A percentile compares a stretch with the other conserved stretches of the same genome.
Evolutionary conservation across 2,329 filamentous ascomycete genomes (phyloP).

Genomic region (Penicillium sclerotigenum): DNA sequence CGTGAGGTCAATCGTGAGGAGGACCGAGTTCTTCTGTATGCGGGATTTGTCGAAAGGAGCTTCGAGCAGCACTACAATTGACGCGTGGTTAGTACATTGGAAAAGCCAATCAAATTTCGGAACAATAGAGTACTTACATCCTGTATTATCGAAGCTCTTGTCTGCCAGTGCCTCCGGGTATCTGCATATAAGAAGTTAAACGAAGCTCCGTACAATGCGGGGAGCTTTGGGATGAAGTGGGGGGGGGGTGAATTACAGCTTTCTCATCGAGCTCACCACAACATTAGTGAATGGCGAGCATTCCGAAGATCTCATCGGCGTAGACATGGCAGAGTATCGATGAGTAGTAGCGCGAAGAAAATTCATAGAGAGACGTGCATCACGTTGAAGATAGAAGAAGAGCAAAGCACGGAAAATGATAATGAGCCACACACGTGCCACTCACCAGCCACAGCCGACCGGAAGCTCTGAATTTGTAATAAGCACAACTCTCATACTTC

Average conservation of each 20-base stretch:
- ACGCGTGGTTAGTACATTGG: slow-evolving; percentile 1
- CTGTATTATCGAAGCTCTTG: slow-evolving; percentile 94
- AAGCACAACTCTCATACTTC: slow-evolving; percentile 9
- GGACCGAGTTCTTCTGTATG: slow-evolving; percentile 62
- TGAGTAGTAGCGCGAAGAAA: slow-evolving; percentile 18
- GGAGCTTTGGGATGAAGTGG: slow-evolving; percentile 5
- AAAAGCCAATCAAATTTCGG: background rate
- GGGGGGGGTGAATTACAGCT: slow-evolving; percentile 61
- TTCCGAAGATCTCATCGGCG: slow-evolving; percentile 27
- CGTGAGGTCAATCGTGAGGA: slow-evolving; percentile 89
- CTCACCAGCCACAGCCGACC: slow-evolving; percentile 22
- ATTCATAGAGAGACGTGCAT: slow-evolving; percentile 21
- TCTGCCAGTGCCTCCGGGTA: slow-evolving; percentile 90
- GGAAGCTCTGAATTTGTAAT: slow-evolving; percentile 24
- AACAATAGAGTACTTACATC: slow-evolving; percentile 48
- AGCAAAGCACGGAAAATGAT: background rate
- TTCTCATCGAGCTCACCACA: slow-evolving; percentile 75
- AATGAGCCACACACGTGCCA: slow-evolving; percentile 18
- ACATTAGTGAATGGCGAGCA: slow-evolving; percentile 61
- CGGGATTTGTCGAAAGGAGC: slow-evolving; percentile 59
- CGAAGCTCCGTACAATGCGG: slow-evolving; percentile 8
- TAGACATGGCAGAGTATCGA: slow-evolving; percentile 35
- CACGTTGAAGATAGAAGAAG: background rate
- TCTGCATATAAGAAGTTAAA: slow-evolving; percentile 45
- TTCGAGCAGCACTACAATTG: slow-evolving; percentile 62